phyloP scores from a whole-genome alignment of 495 filamentous ascomycete genomes.

The Aspergillus ellipticus region DNA sequence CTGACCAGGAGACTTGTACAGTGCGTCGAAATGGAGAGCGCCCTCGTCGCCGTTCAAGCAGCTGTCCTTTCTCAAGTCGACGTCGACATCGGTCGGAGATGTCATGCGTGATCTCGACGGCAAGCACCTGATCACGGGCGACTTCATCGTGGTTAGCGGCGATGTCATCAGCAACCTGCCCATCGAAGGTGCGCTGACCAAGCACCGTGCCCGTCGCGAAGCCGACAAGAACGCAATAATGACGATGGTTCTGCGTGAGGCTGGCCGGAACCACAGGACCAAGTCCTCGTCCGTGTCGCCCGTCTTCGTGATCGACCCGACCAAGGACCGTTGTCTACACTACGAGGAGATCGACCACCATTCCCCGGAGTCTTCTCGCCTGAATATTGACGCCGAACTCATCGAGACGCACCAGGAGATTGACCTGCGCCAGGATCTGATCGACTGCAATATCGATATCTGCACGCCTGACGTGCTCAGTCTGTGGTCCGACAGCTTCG shows the following conservation, averaged over 20 bases:
- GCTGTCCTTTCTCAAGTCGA: conserved; percentile 81
- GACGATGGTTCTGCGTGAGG: conserved; percentile 89
- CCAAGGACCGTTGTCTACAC: conserved; percentile 77
- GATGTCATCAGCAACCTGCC: conserved; percentile 91
- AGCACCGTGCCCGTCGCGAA: conserved; percentile 75
- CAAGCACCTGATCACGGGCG: conserved; percentile 77
- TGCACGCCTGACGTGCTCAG: conserved; percentile 94
- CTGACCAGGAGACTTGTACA: conserved; percentile 17
- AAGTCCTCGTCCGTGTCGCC: conserved; percentile 71
- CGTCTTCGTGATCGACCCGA: conserved; percentile 81
- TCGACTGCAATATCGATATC: conserved; percentile 95
- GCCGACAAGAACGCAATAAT: conserved; percentile 94
- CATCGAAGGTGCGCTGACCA: conserved; percentile 71
- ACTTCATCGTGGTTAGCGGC: conserved; percentile 90
- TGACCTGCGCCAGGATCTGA: conserved; percentile 80
- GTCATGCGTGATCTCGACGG: conserved; percentile 92
- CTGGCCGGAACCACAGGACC: conserved; percentile 68
- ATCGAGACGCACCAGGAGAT: conserved; percentile 60
- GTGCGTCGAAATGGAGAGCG: conserved; percentile 65
- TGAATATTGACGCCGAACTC: conserved; percentile 72
- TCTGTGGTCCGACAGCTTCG: conserved; percentile 95
- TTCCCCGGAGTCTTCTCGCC: conserved; percentile 44
- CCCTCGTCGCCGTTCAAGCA: conserved; percentile 77
- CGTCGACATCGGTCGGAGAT: conserved; percentile 85
- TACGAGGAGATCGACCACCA: conserved; percentile 72